Evolutionary conservation across 768 basidiomycete species (phyloP), one percentile per base, ranked within the genome.

Genomic region (Boletales sp.): DNA sequence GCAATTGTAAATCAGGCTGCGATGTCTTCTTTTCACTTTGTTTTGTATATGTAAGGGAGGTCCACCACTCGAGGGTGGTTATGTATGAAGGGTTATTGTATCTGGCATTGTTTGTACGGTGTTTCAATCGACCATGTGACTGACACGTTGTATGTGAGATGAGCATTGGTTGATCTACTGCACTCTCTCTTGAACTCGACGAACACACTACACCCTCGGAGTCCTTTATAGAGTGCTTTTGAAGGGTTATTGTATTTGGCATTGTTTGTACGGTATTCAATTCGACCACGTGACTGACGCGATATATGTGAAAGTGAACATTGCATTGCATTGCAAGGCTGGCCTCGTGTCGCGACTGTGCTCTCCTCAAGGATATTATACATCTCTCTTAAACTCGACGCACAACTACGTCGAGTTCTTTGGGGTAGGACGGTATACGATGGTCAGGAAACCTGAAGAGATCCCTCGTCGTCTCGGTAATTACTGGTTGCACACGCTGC

Each of bases 401-500:
- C n/a, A 35, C 7, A 9, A 6, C 7, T 37, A 36, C 35, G 28
- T 17, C 9, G 19, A 35, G 30, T 19, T 9, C 19, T 34, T 32
- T 30, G 12, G 39, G 37, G 17, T 19, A 19, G 48, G 42, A 31
- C 6, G 11, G 15, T 9, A 18, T 21, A 44, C 21, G 15, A 69
- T 66, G 63, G 18, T 25, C 8, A 41, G 39, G 8, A 36, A 34
- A 13, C 5, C 18, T 25, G 59, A 68, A 17, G 30, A 28, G 13
- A 57, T 65, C 39, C 75, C 75, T 41, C 61, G 61, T 15, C 55
- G 58, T 34, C 68, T 88, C 12, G 83, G 75, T 14, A 87, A 87
- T 61, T 88, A 76, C 69, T 78, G 72, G 66, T 61, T 90, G 32
- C 72, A 74, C 18, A 74, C 80, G 34, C 73, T 71, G 15, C 71